Base-by-base conservation (phyloP, 2,329 filamentous ascomycete genomes). In the Exophiala spinifera region DNA sequence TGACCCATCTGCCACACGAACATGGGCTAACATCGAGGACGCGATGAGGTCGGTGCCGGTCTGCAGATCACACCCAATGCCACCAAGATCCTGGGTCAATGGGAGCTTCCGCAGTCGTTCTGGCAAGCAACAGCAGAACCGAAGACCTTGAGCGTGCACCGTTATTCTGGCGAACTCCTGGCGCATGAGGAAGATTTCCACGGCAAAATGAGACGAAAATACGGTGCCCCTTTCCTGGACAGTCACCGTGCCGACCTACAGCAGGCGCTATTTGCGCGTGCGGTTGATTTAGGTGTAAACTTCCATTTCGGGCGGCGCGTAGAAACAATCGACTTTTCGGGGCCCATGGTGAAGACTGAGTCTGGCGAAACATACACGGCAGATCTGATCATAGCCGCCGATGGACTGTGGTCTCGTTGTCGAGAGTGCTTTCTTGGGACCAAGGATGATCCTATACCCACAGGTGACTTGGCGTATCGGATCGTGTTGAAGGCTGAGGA, bases 391-490 rank as follows among this genome's bases (percentile, higher is more conserved):
- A 66, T 80, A 42, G 76, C 74, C 6, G 72, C 76, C 6, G 77
- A 80, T 61, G 78, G 77, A 1, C 69, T 79, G 37, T 77, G 75
- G 67, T 75, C 71, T 6, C 59, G 64, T 46, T 72, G 72, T 45
- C 72, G 78, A 6, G 71, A 76, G 48, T 64, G 69, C 8, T 67
- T 82, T n/a, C 62, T 80, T 11, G 72, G 71, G 2, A 66, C 67
- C 14, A 61, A 67, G 0, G 72, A 77, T 59, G 73, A 75, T 0
- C 77, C 79, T 1, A 64, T 73, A 13, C 72, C 75, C 46, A 83
- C 80, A 0, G 81, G 81, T 1, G 80, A 83, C 63, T 64, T 83
- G 25, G 80, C 80, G 2, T 83, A 82, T 64, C 74, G 81, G 5
- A 72, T 83, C 39, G 67, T 80, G 4, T 65, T 83, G 15, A 72